phyloP scores from a whole-genome alignment of 2,329 filamentous ascomycete genomes.

The Sporothrix brasiliensis region DNA sequence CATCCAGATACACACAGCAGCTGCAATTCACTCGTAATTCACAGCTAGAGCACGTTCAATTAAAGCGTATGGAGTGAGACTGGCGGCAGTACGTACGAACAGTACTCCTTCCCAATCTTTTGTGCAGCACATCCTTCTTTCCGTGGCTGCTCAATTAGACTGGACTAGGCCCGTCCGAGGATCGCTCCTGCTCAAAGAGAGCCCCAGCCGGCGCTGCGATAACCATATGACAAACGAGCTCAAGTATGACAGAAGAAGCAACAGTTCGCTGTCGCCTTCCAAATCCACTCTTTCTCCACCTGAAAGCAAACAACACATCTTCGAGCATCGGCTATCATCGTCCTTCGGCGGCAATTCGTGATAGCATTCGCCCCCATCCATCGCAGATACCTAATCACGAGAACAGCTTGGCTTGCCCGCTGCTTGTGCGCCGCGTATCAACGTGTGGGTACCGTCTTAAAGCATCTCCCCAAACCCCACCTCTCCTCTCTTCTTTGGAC shows the following conservation, averaged over 20 bases:
- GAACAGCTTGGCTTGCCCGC: constrained; percentile 13
- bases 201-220: constrained; percentile 28
- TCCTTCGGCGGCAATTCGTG: not conserved
- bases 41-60: not conserved
- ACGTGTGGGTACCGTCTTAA: constrained; percentile 19
- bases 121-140: constrained; percentile 1
- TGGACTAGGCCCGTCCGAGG: constrained; percentile 25
- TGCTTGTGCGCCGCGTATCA: constrained; percentile 1
- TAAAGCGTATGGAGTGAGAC: not conserved
- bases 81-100: not conserved
- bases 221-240: constrained; percentile 26
- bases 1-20: not conserved
- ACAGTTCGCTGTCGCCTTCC: constrained; percentile 18
- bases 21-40: constrained; percentile 16
- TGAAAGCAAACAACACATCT: not conserved
- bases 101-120: not conserved
- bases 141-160: not conserved
- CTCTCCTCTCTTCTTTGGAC: constrained; percentile 15
- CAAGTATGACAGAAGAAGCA: constrained; percentile 5
- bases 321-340: not conserved
- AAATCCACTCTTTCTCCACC: not conserved
- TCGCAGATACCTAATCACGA: constrained; percentile 6
- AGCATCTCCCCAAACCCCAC: constrained; percentile 22
- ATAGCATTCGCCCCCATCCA: constrained; percentile 15
- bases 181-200: constrained; percentile 25